Evolutionary conservation across 441 rosid species (phyloP).

Genomic region (Adansonia rubrostipa): DNA sequence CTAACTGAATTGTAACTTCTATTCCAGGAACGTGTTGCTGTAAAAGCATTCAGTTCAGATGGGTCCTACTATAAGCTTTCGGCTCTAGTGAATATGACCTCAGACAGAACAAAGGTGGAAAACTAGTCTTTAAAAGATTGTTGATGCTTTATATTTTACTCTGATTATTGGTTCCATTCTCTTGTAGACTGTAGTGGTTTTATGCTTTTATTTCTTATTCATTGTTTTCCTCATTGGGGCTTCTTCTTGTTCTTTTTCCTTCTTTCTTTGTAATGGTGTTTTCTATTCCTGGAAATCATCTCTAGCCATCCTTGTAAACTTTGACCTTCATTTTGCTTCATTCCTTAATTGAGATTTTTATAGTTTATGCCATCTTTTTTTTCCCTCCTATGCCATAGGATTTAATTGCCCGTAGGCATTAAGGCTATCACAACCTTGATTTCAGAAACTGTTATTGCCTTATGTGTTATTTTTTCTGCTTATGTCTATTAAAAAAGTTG

Average conservation of each 20-base stretch:
- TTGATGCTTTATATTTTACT: not conserved
- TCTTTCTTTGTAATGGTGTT: not conserved
- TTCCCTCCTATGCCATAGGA: not conserved
- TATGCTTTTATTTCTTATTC: conserved; percentile 17
- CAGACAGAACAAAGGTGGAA: conserved; percentile 96
- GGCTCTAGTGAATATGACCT: conserved; percentile 82
- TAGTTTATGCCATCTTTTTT: not conserved
- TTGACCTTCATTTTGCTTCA: conserved; percentile 16
- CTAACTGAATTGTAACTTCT: conserved; percentile 29
- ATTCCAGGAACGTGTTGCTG: conserved; percentile 91
- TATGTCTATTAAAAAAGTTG: not conserved
- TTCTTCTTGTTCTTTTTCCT: not conserved
- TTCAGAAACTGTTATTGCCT: conserved; percentile 13
- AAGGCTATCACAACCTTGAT: not conserved
- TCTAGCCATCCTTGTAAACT: not conserved
- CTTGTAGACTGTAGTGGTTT: conserved; percentile 14
- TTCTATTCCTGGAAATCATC: not conserved
- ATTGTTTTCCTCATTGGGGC: conserved; percentile 7
- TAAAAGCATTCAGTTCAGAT: conserved; percentile 80
- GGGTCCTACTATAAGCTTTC: conserved; percentile 91
- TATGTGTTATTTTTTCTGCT: conserved; percentile 13
- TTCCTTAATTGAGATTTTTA: not conserved
- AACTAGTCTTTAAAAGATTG: conserved; percentile 12
- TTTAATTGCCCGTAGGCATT: not conserved
- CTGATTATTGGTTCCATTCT: conserved; percentile 18